These are phyloP conservation scores for Cucumis cinereus DNA, from an alignment of 306 rosid genomes.

Conservation along the genomic window DNA sequence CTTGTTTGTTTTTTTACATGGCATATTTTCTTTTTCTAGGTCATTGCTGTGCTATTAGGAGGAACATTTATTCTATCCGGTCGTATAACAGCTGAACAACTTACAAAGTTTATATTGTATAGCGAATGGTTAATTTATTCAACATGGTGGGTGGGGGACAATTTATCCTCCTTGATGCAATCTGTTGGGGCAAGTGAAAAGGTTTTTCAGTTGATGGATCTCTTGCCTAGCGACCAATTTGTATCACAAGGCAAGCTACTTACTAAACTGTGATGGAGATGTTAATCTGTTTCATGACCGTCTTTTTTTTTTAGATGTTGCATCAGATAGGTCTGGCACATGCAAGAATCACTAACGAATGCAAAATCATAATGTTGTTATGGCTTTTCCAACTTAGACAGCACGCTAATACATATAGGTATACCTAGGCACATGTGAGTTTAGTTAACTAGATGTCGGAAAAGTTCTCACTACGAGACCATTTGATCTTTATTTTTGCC, in stretches of 20 bases:
- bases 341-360: neutral
- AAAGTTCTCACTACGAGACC: neutral
- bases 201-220: slow-evolving; percentile 91
- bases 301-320: neutral
- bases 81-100: slow-evolving; percentile 79
- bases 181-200: slow-evolving; percentile 98
- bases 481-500: neutral
- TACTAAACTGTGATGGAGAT: slow-evolving; percentile 6
- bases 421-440: neutral
- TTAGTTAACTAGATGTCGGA: neutral
- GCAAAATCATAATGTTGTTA: neutral
- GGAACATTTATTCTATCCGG: slow-evolving; percentile 85
- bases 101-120: slow-evolving; percentile 83
- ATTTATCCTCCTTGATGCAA: slow-evolving; percentile 83
- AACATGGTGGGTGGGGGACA: slow-evolving; percentile 99
- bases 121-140: slow-evolving; percentile 92
- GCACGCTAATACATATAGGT: neutral
- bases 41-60: slow-evolving; percentile 76
- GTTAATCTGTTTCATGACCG: neutral
- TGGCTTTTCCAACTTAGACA: neutral
- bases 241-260: slow-evolving; percentile 48
- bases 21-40: slow-evolving; percentile 28
- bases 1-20: neutral
- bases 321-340: neutral
- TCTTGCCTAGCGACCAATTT: slow-evolving; percentile 74